Conservation (phyloP, 768 basidiomycete genomes). For the Jaapia argillacea region DNA sequence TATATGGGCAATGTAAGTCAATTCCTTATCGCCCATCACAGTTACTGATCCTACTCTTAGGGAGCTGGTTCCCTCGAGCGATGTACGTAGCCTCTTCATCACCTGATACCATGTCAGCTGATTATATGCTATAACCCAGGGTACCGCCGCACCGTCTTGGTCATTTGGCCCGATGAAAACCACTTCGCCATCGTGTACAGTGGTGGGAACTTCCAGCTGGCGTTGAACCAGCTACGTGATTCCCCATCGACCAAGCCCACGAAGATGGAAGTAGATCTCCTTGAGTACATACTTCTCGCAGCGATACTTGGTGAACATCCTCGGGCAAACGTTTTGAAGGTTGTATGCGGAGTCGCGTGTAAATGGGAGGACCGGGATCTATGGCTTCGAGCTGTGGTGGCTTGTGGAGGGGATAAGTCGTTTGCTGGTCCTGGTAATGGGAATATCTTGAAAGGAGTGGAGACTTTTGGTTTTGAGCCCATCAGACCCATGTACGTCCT, state of each 20-base stretch:
- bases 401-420: not conserved
- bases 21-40: not conserved
- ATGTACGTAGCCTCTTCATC: no score
- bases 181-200: constrained; percentile 6
- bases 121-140: constrained; percentile 7
- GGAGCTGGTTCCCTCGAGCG: constrained; percentile 11
- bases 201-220: constrained; percentile 1
- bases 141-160: constrained; percentile 15
- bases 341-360: not conserved
- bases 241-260: not conserved
- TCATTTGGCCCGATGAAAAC: constrained; percentile 14
- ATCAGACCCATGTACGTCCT: constrained; percentile 2
- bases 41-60: constrained; percentile 8
- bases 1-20: constrained; percentile 19
- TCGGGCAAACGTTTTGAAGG: not conserved
- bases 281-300: not conserved
- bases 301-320: not conserved
- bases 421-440: not conserved
- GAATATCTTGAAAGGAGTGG: constrained; percentile 1
- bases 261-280: not conserved
- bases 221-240: constrained; percentile 4
- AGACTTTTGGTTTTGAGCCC: constrained; percentile 6
- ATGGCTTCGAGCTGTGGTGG: not conserved
- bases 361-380: not conserved
- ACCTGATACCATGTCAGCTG: no score